Evolutionary conservation across 805 yeast species (phyloP), one percentile per base, ranked within the genome.

Genomic region (Brettanomyces nanus): DNA sequence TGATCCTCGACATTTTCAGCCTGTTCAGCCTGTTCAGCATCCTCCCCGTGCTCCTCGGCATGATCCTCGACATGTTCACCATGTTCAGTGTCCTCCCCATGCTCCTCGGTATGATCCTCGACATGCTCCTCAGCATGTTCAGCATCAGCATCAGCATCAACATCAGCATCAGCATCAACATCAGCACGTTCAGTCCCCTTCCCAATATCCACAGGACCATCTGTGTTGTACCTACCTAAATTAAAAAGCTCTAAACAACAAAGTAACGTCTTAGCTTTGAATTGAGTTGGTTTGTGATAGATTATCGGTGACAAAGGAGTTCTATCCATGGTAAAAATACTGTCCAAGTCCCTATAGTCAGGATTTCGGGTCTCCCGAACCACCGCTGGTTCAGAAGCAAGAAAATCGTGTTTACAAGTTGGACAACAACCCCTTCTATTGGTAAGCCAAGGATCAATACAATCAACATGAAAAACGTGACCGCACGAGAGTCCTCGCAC

Each of bases 381-480:
- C 13, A 33, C 19, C n/a, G 33, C 29, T 19, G 45, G 48, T 14
- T 41, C 37, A 19, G 41, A 41, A 2, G 52, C 52, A 23, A 52
- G 34, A 35, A 52, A 51, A 53, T 78, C 86, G 23, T 80, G 62
- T 51, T 84, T 82, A 59, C 95, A 85, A 66, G 80, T 75, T 6
- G 95, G 95, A 54, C 95, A 85, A 48, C 85, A 79, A 1, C 87
- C 89, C 33, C 81, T 69, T 46, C 90, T 65, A 45, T 73, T 72
- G 3, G 75, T 77, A 33, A 85, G 62, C 95, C 95, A 85, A 2
- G 89, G 89, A 45, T 80, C 86, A 37, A 85, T 69, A 58, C 95
- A 85, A 14, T 71, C 79, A 18, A 78, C 67, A 52, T 85, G 95
- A 68, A 78, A 85, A 2, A 80, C 86, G 58, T 85, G 95, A 3